Percentiles rank a stretch among this genome's conserved stretches.
Conservation (phyloP, 768 basidiomycete genomes). For the Crassisporium funariophilum region DNA sequence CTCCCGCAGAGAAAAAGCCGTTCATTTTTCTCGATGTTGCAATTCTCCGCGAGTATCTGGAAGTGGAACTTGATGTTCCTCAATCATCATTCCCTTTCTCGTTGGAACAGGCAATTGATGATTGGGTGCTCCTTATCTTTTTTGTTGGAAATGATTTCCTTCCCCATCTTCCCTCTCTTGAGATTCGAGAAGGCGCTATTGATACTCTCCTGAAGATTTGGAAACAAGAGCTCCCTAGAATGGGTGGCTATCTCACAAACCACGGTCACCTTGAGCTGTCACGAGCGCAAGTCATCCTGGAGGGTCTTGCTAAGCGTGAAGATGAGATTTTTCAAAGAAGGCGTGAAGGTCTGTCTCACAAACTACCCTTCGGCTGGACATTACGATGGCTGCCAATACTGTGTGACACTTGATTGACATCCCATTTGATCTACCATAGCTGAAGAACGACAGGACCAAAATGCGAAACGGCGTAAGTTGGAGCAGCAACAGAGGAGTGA, state of each 20-base stretch:
- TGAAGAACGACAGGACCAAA: slow-evolving; percentile 92
- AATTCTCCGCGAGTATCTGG: slow-evolving; percentile 95
- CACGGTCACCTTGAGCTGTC: slow-evolving; percentile 86
- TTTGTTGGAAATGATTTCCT: slow-evolving; percentile 99
- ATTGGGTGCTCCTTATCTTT: slow-evolving; percentile 99
- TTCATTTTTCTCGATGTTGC: slow-evolving; percentile 99
- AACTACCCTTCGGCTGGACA: slow-evolving; percentile 16
- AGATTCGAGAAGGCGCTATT: slow-evolving; percentile 99
- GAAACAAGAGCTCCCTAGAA: slow-evolving; percentile 88
- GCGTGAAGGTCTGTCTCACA: slow-evolving; percentile 77
- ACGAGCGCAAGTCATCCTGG: slow-evolving; percentile 91
- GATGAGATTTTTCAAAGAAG: slow-evolving; percentile 93
- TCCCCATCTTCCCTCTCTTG: slow-evolving; percentile 95
- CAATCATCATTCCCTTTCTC: slow-evolving; percentile 81
- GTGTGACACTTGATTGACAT: slow-evolving; percentile 27
- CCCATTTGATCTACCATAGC: slow-evolving; percentile 51
- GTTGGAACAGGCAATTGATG: slow-evolving; percentile 96
- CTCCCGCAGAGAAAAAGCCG: slow-evolving; percentile 81
- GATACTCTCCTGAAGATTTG: slow-evolving; percentile 96
- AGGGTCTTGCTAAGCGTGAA: slow-evolving; percentile 91
- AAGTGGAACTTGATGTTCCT: slow-evolving; percentile 90
- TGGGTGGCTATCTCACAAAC: slow-evolving; percentile 97
- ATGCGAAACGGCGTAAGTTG: slow-evolving; percentile 84
- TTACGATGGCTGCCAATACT: slow-evolving; percentile 12
- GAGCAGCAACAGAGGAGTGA: slow-evolving; percentile 48